Conservation (phyloP, 106 monocot species). For the Phalaenopsis aphrodite region DNA sequence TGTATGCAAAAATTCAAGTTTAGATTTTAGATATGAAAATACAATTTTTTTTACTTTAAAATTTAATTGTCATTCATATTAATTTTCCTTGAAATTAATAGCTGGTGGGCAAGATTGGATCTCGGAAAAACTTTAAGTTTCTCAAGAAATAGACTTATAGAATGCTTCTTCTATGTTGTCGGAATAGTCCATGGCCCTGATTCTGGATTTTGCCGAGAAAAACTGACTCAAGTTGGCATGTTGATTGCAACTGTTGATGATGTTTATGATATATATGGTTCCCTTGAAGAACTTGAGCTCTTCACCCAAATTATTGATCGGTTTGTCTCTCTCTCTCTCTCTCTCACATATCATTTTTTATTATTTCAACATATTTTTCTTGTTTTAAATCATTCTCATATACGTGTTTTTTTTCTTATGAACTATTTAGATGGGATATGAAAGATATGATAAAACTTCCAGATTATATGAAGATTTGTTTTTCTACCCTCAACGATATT, state of each 20-base stretch:
- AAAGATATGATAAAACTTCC: slow-evolving; percentile 29
- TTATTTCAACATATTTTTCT: no score
- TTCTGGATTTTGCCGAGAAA: slow-evolving; percentile 15
- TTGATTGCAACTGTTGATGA: slow-evolving; percentile 33
- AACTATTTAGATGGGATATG: slow-evolving; percentile 29
- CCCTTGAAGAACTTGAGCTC: slow-evolving; percentile 35
- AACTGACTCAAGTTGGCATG: slow-evolving; percentile 19
- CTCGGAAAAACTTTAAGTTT: slow-evolving; percentile 27
- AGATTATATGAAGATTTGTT: slow-evolving; percentile 35
- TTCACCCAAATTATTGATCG: slow-evolving; percentile 31
- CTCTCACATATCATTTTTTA: no score
- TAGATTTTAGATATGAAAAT: no score
- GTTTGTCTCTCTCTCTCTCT: background rate
- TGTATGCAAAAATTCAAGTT: no score
- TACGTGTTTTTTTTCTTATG: background rate
- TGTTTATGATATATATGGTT: slow-evolving; percentile 38
- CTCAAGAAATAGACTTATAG: slow-evolving; percentile 36
- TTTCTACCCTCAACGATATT: slow-evolving; percentile 15
- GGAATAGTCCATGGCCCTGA: slow-evolving; percentile 26
- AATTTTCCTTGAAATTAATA: slow-evolving; percentile 1
- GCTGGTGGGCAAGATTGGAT: slow-evolving; percentile 28
- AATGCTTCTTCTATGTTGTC: slow-evolving; percentile 24
- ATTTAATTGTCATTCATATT: background rate
- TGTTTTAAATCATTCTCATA: no score
- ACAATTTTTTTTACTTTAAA: no score